phyloP scores from a whole-genome alignment of 345 rosid genomes.

The Odontarrhena argentea region DNA sequence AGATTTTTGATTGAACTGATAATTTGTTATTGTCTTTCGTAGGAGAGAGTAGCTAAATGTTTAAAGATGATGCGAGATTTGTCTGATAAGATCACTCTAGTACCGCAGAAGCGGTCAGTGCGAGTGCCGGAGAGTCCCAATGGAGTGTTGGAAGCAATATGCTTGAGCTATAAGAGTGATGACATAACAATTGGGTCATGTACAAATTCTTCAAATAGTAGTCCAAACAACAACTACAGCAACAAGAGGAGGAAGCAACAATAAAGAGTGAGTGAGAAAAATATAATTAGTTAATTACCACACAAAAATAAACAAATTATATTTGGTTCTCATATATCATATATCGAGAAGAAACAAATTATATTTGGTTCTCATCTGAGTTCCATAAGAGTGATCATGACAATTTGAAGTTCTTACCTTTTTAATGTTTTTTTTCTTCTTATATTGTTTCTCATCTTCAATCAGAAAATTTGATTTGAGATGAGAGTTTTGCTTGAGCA shows the following conservation, averaged over 20 bases:
- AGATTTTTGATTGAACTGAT: neutral
- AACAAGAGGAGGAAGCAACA: constrained; percentile 41
- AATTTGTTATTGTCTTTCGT: constrained; percentile 17
- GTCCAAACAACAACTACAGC: constrained; percentile 28
- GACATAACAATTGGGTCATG: constrained; percentile 56
- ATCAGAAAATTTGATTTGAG: neutral
- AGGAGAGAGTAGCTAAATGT: constrained; percentile 58
- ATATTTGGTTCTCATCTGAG: neutral
- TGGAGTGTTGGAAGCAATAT: constrained; percentile 63
- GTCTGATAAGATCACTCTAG: constrained; percentile 36
- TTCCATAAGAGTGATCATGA: neutral
- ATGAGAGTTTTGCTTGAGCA: constrained; percentile 14
- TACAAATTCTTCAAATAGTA: constrained; percentile 48
- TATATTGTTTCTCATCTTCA: constrained; percentile 8
- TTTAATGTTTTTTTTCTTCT: neutral
- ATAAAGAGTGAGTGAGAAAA: neutral
- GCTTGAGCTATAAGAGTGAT: constrained; percentile 64
- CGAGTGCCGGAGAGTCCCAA: constrained; percentile 52
- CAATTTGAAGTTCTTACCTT: neutral
- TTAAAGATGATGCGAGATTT: constrained; percentile 48
- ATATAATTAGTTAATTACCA: neutral
- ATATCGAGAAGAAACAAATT: too few species aligned
- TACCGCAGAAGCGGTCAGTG: constrained; percentile 2
- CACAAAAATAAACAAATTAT: neutral
- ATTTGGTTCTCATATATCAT: too few species aligned